Evolutionary conservation across 176 grass and related monocot species (phyloP).

Genomic region (Cenchrus purpureus): DNA sequence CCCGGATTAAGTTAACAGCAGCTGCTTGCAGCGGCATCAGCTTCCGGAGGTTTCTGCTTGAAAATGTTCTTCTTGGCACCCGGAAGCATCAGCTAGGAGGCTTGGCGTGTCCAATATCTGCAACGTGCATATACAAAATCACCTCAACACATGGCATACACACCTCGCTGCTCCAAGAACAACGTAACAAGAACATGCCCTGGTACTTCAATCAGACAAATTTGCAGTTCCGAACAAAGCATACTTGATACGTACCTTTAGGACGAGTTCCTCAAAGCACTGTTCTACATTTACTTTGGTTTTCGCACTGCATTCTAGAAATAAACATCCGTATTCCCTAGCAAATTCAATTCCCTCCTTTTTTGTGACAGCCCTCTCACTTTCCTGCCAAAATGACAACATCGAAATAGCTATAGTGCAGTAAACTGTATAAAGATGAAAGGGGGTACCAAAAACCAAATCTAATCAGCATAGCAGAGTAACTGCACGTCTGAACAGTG

Average conservation of each 20-base stretch:
- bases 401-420: not conserved
- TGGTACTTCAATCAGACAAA: not conserved
- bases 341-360: constrained; percentile 97
- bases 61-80: constrained; percentile 93
- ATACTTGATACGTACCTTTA: constrained; percentile 61
- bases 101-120: constrained; percentile 97
- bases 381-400: constrained; percentile 64
- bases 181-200: not conserved
- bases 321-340: constrained; percentile 88
- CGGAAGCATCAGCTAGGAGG: constrained; percentile 79
- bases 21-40: too few species aligned
- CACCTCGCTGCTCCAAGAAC: not conserved
- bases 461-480: not conserved
- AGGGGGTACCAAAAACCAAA: not conserved
- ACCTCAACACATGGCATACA: too few species aligned
- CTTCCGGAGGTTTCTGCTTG: not conserved
- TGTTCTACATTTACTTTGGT: constrained; percentile 94
- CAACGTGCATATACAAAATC: not conserved
- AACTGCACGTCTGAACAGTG: not conserved
- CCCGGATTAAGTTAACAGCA: too few species aligned
- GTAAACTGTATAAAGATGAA: not conserved
- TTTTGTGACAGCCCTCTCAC: constrained; percentile 93
- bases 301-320: constrained; percentile 97
- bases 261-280: constrained; percentile 95
- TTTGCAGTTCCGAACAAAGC: not conserved